These are phyloP conservation scores for Fragilariopsis cylindrus DNA, from an alignment of 108 stramenopile genomes.

Conservation along the genomic window DNA sequence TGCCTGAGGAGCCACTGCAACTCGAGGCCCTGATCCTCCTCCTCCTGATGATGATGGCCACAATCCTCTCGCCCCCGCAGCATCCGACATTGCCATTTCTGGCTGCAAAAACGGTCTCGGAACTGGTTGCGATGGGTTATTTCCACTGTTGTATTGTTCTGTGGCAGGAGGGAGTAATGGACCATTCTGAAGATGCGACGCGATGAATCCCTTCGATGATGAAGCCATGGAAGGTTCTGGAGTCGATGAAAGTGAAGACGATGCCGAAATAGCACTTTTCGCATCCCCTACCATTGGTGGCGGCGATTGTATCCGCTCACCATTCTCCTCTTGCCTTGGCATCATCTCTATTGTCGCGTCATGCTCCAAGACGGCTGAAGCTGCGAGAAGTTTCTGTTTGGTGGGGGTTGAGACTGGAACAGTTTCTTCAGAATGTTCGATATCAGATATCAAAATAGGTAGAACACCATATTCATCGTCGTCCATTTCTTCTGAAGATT, in stretches of 20 bases:
- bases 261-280: constrained; percentile 47
- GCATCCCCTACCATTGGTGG: constrained; percentile 50
- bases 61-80: not conserved
- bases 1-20: constrained; percentile 10
- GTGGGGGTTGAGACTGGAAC: constrained; percentile 11
- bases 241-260: constrained; percentile 60
- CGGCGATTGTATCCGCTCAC: constrained; percentile 22
- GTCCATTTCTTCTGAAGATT: constrained; percentile 10
- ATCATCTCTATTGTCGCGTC: constrained; percentile 1
- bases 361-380: constrained; percentile 7
- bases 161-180: constrained; percentile 24
- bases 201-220: constrained; percentile 2
- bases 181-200: constrained; percentile 10
- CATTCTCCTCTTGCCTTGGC: constrained; percentile 4
- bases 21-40: constrained; percentile 13
- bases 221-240: constrained; percentile 60
- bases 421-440: not conserved
- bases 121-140: constrained; percentile 14
- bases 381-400: constrained; percentile 7
- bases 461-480: not conserved
- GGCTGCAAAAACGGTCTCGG: constrained; percentile 3
- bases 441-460: not conserved
- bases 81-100: not conserved
- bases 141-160: constrained; percentile 3
- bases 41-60: constrained; percentile 4